Evolutionary conservation across 2,329 filamentous ascomycete genomes (phyloP).

Genomic region (Sclerotinia trifoliorum): DNA sequence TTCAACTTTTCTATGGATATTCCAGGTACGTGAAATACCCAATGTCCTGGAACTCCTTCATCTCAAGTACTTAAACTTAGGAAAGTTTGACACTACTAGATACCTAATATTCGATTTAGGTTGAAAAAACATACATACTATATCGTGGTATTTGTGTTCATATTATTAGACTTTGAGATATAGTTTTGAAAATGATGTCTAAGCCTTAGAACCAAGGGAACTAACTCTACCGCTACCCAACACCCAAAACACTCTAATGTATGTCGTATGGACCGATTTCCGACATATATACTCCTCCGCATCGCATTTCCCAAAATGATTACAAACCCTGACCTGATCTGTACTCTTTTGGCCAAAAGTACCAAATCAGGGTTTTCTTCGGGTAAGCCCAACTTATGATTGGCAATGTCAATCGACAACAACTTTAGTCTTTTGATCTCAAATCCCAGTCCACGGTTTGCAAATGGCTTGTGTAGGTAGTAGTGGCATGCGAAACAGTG

Average conservation of each 20-base stretch:
- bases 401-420: conserved; percentile 12
- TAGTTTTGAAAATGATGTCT: neutral
- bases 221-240: neutral
- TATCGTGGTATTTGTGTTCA: neutral
- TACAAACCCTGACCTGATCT: neutral
- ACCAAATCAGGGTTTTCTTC: conserved; percentile 5
- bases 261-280: neutral
- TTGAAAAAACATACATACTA: neutral
- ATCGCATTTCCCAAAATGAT: neutral
- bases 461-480: neutral
- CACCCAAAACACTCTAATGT: neutral
- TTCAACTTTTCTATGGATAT: neutral
- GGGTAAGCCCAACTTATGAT: neutral
- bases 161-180: neutral
- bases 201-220: neutral
- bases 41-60: neutral
- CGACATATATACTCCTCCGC: neutral
- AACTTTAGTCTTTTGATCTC: neutral
- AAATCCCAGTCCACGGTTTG: neutral
- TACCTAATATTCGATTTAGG: neutral
- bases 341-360: neutral
- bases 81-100: neutral
- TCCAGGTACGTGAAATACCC: neutral
- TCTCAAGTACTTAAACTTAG: neutral
- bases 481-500: conserved; percentile 2